Conservation (phyloP, 2,329 filamentous ascomycete species). For the Colletotrichum phormii region DNA sequence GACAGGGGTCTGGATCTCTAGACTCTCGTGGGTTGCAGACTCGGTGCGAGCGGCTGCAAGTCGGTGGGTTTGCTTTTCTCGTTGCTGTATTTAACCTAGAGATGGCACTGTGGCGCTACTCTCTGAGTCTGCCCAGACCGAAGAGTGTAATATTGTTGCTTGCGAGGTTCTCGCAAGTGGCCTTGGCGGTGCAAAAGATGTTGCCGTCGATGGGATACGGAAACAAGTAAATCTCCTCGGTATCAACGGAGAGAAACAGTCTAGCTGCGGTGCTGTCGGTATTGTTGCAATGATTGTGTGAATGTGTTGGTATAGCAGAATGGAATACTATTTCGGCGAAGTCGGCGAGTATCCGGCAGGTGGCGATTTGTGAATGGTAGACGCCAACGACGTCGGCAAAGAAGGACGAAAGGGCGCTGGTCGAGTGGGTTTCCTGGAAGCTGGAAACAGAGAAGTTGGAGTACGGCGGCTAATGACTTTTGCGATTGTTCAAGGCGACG, state of each 20-base stretch:
- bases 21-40: conserved; percentile 28
- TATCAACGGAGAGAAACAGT: not conserved
- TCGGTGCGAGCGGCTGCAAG: conserved; percentile 21
- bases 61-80: not conserved
- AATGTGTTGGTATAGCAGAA: not conserved
- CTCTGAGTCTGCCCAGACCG: conserved; percentile 6
- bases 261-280: conserved; percentile 4
- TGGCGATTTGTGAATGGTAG: conserved; percentile 6
- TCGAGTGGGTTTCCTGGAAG: not conserved
- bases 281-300: not conserved
- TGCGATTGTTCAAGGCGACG: conserved; percentile 21
- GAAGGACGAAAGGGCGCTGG: conserved; percentile 7
- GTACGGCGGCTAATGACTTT: not conserved
- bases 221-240: not conserved
- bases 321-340: conserved; percentile 1
- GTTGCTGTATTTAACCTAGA: conserved; percentile 16
- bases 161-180: not conserved
- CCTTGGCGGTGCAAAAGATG: not conserved
- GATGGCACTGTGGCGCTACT: conserved; percentile 17
- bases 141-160: not conserved
- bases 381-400: conserved; percentile 21
- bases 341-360: conserved; percentile 9
- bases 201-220: not conserved
- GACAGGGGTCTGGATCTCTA: conserved; percentile 30
- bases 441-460: conserved; percentile 11